Percentiles rank a stretch among this genome's conserved stretches.
Conservation (phyloP, 768 basidiomycete genomes). For the Collybiopsis confluens region DNA sequence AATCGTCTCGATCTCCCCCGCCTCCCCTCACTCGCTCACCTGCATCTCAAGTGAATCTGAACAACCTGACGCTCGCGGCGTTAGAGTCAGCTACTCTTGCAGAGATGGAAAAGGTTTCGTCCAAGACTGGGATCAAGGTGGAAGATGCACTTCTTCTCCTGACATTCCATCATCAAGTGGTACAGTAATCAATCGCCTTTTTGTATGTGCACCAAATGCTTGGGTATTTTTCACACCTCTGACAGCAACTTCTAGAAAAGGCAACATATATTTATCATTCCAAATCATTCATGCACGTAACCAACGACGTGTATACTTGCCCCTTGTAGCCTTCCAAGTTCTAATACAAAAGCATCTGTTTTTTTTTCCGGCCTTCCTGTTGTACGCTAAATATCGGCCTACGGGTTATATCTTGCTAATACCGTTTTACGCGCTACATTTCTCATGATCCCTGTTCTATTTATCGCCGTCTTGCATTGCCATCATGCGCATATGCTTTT, state of each 20-base stretch:
- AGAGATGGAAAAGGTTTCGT: slow-evolving; percentile 45
- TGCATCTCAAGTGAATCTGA: slow-evolving; percentile 22
- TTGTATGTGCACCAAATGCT: not conserved
- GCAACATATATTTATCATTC: too few species aligned
- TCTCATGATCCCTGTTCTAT: slow-evolving; percentile 1
- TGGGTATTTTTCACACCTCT: too few species aligned
- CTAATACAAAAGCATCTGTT: not conserved
- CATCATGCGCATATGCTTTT: not conserved
- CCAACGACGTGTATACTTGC: not conserved
- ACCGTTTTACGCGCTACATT: slow-evolving; percentile 2
- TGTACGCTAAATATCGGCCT: not conserved
- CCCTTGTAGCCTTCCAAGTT: slow-evolving; percentile 7
- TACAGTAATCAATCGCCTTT: slow-evolving; percentile 35
- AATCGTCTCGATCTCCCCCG: slow-evolving; percentile 29
- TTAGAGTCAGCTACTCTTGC: slow-evolving; percentile 39
- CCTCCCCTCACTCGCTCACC: slow-evolving; percentile 26
- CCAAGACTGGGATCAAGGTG: slow-evolving; percentile 53
- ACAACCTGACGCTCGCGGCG: slow-evolving; percentile 29
- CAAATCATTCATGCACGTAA: not conserved
- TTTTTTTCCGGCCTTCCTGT: not conserved
- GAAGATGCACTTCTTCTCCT: slow-evolving; percentile 75
- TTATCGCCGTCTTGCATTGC: not conserved
- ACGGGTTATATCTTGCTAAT: not conserved
- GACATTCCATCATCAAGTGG: slow-evolving; percentile 67
- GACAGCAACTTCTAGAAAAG: too few species aligned